These are phyloP conservation scores for Dacryopinax primogenitus DNA, from an alignment of 768 basidiomycete species.

Conservation along the genomic window DNA sequence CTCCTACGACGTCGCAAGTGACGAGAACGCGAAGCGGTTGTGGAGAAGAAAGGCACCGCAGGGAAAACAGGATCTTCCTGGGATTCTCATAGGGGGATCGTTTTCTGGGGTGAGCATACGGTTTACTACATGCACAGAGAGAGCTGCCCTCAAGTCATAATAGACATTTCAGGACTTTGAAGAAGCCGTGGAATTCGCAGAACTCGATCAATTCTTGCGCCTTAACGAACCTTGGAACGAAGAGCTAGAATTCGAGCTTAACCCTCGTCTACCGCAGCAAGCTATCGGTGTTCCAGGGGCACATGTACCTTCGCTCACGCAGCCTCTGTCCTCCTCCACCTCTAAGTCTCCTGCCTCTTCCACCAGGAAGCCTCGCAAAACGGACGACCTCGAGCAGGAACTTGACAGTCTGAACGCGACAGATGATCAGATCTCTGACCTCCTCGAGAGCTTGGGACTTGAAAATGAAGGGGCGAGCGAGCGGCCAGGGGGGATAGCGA, in stretches of 20 bases:
- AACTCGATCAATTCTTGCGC: conserved; percentile 57
- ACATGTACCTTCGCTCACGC: conserved; percentile 61
- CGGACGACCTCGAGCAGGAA: conserved; percentile 53
- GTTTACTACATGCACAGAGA: neutral
- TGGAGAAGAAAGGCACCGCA: conserved; percentile 72
- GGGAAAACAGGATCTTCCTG: conserved; percentile 79
- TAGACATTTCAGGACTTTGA: conserved; percentile 30
- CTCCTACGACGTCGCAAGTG: conserved; percentile 74
- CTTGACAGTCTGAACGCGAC: conserved; percentile 61
- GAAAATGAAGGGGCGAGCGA: conserved; percentile 66
- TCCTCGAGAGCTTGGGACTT: conserved; percentile 64
- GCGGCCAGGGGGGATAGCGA: neutral
- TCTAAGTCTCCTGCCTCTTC: conserved; percentile 24
- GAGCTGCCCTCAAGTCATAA: neutral
- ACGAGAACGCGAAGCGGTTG: conserved; percentile 61
- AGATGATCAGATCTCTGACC: conserved; percentile 53
- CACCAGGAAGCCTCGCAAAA: conserved; percentile 34
- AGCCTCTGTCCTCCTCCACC: conserved; percentile 34
- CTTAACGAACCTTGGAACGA: conserved; percentile 57
- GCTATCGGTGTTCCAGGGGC: conserved; percentile 77
- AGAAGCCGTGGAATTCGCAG: conserved; percentile 69
- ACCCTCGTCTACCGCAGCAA: conserved; percentile 39
- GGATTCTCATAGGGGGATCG: conserved; percentile 62
- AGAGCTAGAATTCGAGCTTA: conserved; percentile 45
- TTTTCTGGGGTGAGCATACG: conserved; percentile 61